Base-by-base conservation (phyloP, 1,284 basidiomycete species). In the Gymnopus androsaceus region DNA sequence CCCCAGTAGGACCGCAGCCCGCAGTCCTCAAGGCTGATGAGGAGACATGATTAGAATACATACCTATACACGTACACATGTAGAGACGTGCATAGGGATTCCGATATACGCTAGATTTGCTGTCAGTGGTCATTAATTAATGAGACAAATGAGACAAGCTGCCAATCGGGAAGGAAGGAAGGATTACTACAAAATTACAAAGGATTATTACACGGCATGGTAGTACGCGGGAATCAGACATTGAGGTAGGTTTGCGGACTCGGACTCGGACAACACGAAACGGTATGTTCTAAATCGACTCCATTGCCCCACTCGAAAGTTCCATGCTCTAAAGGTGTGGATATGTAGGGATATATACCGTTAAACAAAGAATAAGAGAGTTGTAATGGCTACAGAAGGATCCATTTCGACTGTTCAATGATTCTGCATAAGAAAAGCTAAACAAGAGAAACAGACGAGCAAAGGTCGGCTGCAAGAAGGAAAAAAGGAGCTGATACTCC, bases 311-410 rank as follows among this genome's bases (percentile, higher is more conserved):
- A 31, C 31, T 41, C n/a, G 36, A 28, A 25, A 8, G n/a, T 44
- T 52, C 40, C 38, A 21, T 21, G 41, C 17, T 54, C 48, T 50
- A 50, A 50, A 37, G 33, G 36, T 50, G 48, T 34, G 45, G 37
- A 17, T 45, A 36, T 46, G 30, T 47, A 53, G 28, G 27, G 21
- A 44, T 44, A 41, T 42, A 41, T 36, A 51, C 37, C 28, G 42
- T 48, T 45, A 57, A 53, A 47, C 48, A 48, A 48, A 38, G 33
- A 57, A 49, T 42, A 57, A 52, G 31, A 57, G 30, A 52, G 14
- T n/a, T 31, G 27, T 52, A 54, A 49, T 57, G 28, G 56, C 56
- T 57, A 54, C 56, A 57, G 55, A 41, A 41, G 38, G 46, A n/a
- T 50, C 45, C 38, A 37, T 48, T 45, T 49, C 50, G 28, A 52